phyloP scores from a whole-genome alignment of 768 basidiomycete genomes.

The Termitomyces sp. region DNA sequence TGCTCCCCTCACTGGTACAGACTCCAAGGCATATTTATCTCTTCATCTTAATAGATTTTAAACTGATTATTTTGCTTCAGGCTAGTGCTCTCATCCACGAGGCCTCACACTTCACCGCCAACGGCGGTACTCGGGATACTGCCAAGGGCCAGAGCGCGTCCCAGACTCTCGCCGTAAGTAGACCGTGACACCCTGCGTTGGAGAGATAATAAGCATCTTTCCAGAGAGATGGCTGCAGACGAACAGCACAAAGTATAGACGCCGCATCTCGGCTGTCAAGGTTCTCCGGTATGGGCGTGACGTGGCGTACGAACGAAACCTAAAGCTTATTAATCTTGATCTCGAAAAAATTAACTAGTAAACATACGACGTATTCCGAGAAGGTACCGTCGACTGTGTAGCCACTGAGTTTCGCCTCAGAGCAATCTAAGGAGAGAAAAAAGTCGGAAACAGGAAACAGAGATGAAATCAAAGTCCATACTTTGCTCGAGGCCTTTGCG shows the following conservation, averaged over 20 bases:
- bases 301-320: conserved; percentile 67
- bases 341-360: neutral
- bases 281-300: conserved; percentile 77
- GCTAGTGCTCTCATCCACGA: neutral
- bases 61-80: neutral
- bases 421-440: conserved; percentile 44
- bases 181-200: conserved; percentile 68
- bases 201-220: conserved; percentile 9
- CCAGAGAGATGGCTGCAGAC: conserved; percentile 11
- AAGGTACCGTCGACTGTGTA: conserved; percentile 80
- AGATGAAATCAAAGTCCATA: conserved; percentile 24
- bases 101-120: conserved; percentile 34
- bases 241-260: conserved; percentile 74
- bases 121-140: conserved; percentile 42
- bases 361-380: conserved; percentile 55
- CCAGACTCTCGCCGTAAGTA: conserved; percentile 49
- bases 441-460: neutral
- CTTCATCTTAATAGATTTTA: too few species aligned
- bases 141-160: conserved; percentile 41
- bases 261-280: conserved; percentile 65
- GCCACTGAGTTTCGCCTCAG: conserved; percentile 57
- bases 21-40: conserved; percentile 32
- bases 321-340: conserved; percentile 11
- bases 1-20: conserved; percentile 42
- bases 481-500: conserved; percentile 74